Percentiles rank a stretch among this genome's conserved stretches.
Evolutionary conservation across 495 filamentous ascomycete species (phyloP).

Genomic region (Neurospora pannonica): DNA sequence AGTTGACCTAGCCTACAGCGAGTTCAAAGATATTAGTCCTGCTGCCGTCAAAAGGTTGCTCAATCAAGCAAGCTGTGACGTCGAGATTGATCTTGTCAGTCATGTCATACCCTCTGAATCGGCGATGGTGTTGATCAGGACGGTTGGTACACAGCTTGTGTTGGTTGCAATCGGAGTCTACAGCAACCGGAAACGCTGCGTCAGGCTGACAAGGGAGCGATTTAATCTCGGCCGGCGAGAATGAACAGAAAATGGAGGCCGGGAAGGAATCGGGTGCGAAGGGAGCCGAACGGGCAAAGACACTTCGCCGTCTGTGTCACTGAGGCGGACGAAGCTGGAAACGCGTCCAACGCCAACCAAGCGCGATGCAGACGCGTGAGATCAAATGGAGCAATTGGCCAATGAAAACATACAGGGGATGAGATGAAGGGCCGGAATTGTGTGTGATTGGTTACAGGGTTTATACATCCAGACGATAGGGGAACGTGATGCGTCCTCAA

Average conservation of each 20-base stretch:
- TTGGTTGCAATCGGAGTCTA: background rate
- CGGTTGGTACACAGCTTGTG: background rate
- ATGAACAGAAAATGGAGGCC: background rate
- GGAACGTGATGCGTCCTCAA: background rate
- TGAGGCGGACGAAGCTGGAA: slow-evolving; percentile 1
- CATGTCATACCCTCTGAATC: background rate
- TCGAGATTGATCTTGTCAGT: background rate
- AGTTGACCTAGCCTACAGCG: background rate
- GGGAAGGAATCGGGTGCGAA: background rate
- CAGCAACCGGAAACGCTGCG: background rate
- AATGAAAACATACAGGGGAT: slow-evolving; percentile 1
- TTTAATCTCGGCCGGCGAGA: background rate
- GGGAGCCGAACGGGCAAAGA: background rate
- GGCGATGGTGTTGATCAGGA: background rate
- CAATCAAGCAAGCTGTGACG: slow-evolving; percentile 8
- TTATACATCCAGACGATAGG: background rate
- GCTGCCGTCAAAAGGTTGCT: background rate
- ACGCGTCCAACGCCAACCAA: slow-evolving; percentile 15
- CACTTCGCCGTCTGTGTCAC: slow-evolving; percentile 2
- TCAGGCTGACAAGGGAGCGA: background rate
- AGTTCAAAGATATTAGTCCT: background rate
- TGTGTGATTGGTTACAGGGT: background rate
- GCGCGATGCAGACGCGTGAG: slow-evolving; percentile 16
- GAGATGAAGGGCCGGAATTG: background rate
- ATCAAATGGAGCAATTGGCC: slow-evolving; percentile 11